phyloP scores from a whole-genome alignment of 176 grass and related monocot species.

The Rhynchospora tenuis region DNA sequence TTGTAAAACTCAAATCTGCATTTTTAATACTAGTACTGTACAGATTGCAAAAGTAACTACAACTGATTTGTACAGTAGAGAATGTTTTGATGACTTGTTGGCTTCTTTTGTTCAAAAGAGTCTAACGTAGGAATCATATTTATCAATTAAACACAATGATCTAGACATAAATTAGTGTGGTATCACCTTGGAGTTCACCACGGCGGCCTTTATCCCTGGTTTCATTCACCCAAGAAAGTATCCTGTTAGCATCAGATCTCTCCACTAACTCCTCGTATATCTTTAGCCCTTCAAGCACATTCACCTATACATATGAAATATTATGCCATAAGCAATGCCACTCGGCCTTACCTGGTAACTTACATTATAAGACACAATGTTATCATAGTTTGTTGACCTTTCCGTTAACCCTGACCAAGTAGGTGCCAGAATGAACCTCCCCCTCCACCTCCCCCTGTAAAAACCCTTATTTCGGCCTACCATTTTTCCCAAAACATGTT shows the following conservation, averaged over 20 bases:
- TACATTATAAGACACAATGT: neutral
- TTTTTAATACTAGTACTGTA: too few relatives aligned
- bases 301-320: constrained; percentile 41
- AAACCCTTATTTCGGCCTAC: neutral
- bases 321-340: neutral
- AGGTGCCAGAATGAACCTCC: neutral
- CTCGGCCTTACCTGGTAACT: neutral
- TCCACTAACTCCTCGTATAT: constrained; percentile 75
- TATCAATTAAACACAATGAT: too few relatives aligned
- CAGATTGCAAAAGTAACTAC: neutral
- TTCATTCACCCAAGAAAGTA: constrained; percentile 72
- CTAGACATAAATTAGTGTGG: too few relatives aligned
- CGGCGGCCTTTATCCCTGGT: constrained; percentile 51
- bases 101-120: neutral
- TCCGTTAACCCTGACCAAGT: neutral
- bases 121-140: neutral
- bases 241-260: constrained; percentile 37
- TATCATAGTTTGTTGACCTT: neutral
- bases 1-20: neutral
- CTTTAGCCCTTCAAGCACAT: constrained; percentile 90
- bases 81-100: neutral
- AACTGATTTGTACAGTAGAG: neutral
- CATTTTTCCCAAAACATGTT: neutral
- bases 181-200: constrained; percentile 48
- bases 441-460: neutral